Conservation (phyloP, 805 yeast species). For the Wickerhamiella sorbophila region DNA sequence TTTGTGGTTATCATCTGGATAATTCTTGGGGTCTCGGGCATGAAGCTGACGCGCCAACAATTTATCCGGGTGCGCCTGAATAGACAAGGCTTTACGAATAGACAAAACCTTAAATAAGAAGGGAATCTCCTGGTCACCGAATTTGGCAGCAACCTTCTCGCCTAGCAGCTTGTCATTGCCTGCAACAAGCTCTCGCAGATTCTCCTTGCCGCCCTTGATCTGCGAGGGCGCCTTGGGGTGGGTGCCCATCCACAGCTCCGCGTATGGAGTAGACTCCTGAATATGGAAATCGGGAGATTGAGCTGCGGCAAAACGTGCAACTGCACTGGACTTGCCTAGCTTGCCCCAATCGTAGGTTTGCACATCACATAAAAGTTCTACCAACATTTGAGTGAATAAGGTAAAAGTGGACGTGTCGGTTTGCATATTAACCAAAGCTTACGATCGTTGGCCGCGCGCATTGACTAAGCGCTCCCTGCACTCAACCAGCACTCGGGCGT, state of each 20-base stretch:
- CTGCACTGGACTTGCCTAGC: constrained; percentile 70
- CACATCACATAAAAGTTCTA: constrained; percentile 30
- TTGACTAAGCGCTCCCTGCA: no score
- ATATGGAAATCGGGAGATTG: constrained; percentile 48
- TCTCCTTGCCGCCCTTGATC: constrained; percentile 32
- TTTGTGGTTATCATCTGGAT: constrained; percentile 96
- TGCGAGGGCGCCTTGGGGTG: constrained; percentile 83
- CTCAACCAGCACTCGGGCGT: not conserved
- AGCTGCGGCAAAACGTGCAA: constrained; percentile 69
- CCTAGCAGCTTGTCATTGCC: constrained; percentile 51
- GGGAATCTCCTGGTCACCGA: constrained; percentile 68
- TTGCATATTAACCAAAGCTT: no score
- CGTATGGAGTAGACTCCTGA: constrained; percentile 74
- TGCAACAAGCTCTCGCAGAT: constrained; percentile 54
- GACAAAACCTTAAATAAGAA: constrained; percentile 88
- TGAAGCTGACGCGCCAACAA: constrained; percentile 62
- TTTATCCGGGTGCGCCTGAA: constrained; percentile 98
- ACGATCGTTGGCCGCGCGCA: no score
- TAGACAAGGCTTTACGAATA: constrained; percentile 80
- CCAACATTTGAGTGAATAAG: constrained; percentile 10
- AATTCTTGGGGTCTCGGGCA: constrained; percentile 73
- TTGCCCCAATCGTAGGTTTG: constrained; percentile 86
- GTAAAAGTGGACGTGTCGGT: not conserved
- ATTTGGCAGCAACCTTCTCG: constrained; percentile 41
- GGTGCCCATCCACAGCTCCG: constrained; percentile 99